phyloP scores from a whole-genome alignment of 768 basidiomycete genomes.

The Mrakia gelida region DNA sequence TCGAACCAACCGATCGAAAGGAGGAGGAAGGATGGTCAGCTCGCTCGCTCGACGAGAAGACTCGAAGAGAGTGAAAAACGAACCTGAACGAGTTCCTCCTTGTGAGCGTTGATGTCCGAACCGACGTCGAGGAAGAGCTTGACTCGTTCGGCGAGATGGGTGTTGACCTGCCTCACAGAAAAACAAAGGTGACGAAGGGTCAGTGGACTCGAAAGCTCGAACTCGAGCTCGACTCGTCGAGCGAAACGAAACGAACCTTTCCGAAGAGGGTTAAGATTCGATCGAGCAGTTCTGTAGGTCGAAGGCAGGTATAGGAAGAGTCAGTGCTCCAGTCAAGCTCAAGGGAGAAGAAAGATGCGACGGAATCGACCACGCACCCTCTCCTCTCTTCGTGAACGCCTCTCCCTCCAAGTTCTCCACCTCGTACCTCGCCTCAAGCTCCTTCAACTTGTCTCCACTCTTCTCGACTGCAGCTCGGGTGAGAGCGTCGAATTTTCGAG shows the following conservation, averaged over 20 bases:
- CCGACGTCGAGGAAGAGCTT: constrained; percentile 4
- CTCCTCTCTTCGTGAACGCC: background rate
- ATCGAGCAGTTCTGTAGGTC: background rate
- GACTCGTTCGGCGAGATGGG: background rate
- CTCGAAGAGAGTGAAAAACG: background rate
- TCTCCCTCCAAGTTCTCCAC: background rate
- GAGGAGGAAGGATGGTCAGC: background rate
- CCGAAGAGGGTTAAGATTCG: background rate
- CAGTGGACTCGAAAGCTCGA: background rate
- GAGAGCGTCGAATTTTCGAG: background rate
- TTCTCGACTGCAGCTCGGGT: background rate
- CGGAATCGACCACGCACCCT: background rate
- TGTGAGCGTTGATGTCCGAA: background rate
- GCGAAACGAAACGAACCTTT: background rate
- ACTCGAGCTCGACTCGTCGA: background rate
- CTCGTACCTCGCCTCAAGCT: constrained; percentile 5
- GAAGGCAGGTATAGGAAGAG: background rate
- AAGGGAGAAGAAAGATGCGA: background rate
- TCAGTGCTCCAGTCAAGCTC: background rate
- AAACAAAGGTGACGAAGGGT: background rate
- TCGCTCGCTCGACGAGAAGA: background rate
- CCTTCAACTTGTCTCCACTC: constrained; percentile 7
- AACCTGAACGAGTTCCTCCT: constrained; percentile 1
- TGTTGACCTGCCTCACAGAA: background rate
- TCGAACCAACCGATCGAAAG: background rate